Conservation (phyloP, 495 filamentous ascomycete species). For the Aspergillus sclerotiicarbonarius region DNA sequence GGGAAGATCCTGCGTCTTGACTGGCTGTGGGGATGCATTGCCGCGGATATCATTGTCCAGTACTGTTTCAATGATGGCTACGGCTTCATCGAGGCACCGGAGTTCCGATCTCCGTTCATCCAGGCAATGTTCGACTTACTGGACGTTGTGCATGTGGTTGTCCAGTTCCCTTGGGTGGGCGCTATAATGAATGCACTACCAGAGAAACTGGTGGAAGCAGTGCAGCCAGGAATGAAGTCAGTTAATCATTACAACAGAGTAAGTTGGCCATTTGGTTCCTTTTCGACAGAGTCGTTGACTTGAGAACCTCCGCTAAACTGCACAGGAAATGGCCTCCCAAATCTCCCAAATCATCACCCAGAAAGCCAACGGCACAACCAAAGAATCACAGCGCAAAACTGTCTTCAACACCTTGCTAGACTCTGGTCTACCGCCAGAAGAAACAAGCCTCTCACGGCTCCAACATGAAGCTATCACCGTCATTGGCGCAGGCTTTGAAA, state of each 20-base stretch:
- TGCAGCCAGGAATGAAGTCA: constrained; percentile 14
- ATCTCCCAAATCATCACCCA: constrained; percentile 3
- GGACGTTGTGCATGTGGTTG: constrained; percentile 14
- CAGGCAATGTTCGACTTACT: constrained; percentile 15
- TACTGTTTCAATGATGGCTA: constrained; percentile 12
- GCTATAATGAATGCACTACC: constrained; percentile 9
- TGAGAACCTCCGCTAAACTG: background rate
- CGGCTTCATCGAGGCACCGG: constrained; percentile 9
- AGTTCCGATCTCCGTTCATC: constrained; percentile 14
- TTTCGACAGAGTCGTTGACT: too few species aligned
- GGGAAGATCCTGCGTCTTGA: constrained; percentile 13
- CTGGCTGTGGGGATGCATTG: constrained; percentile 17
- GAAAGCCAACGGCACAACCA: background rate
- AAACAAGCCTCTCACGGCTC: constrained; percentile 32
- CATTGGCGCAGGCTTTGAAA: constrained; percentile 40
- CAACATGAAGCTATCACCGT: constrained; percentile 37
- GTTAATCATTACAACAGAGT: constrained; percentile 11
- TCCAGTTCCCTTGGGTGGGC: constrained; percentile 11
- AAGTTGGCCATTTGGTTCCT: background rate
- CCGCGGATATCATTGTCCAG: constrained; percentile 14
- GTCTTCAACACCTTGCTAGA: constrained; percentile 40
- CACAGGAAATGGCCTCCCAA: constrained; percentile 13
- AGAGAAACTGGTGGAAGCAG: constrained; percentile 1
- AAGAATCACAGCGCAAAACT: constrained; percentile 15
- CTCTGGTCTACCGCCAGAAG: constrained; percentile 22